Evolutionary conservation across 192 early-diverging fungal species (phyloP).

Genomic region (Gaertneriomyces semiglobifer): DNA sequence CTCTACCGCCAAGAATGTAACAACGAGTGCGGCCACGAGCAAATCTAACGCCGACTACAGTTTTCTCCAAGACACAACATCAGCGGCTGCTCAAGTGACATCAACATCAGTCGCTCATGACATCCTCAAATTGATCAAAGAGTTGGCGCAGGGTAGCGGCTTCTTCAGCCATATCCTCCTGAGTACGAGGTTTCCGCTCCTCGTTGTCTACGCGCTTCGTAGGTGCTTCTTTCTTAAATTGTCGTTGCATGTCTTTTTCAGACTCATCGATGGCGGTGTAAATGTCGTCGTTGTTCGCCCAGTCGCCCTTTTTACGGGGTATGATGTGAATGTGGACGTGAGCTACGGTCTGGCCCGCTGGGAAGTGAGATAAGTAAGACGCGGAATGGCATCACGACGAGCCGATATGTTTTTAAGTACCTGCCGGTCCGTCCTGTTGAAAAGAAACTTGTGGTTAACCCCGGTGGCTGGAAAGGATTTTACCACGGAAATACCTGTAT

Average conservation of each 20-base stretch:
- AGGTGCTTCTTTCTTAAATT: conserved; percentile 7
- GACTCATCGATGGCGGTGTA: conserved; percentile 70
- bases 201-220: conserved; percentile 49
- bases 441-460: conserved; percentile 10
- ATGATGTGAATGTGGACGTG: conserved; percentile 93
- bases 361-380: not conserved
- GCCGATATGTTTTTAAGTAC: not conserved
- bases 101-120: not conserved
- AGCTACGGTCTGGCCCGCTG: conserved; percentile 76
- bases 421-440: not conserved
- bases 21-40: no score
- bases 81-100: no score
- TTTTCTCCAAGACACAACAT: no score
- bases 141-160: conserved; percentile 45
- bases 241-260: conserved; percentile 35
- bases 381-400: conserved; percentile 1
- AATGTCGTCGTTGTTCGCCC: conserved; percentile 82
- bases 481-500: conserved; percentile 53
- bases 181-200: conserved; percentile 64
- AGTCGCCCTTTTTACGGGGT: conserved; percentile 76
- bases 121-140: conserved; percentile 41
- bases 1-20: no score
- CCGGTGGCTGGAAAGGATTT: no score
- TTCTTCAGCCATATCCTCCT: conserved; percentile 77
- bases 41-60: no score